Base-by-base conservation (phyloP, 2,329 filamentous ascomycete genomes). In the Fusarium sacchari region DNA sequence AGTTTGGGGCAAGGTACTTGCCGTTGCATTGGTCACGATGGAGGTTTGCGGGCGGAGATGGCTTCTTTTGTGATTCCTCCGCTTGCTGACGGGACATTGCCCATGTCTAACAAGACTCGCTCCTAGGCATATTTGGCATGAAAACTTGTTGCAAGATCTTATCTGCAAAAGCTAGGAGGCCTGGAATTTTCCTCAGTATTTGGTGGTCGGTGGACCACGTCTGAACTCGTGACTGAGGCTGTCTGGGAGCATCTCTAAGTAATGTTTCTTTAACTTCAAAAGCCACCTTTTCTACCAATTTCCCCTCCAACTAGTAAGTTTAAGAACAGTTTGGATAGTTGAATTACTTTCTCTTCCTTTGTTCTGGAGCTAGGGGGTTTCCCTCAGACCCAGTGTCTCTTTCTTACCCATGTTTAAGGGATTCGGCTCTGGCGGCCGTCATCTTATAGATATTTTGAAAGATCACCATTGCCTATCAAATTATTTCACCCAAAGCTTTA, bases 311-410 rank as follows among this genome's bases (percentile, higher is more conserved):
- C 49, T 36, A 6, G 5, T 7, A 12, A 9, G 8, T 7, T 0
- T 3, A 14, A 7, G 8, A 20, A 3, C 12, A 14, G 6, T 8
- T 5, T 6, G 5, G 24, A 14, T 13, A 0, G 3, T 2, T 24
- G 13, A 3, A 3, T 14, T 1, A 11, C 13, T 6, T 20, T 50
- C 3, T 34, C 20, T 3, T 50, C 17, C 13, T 10, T 15, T 6
- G 7, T 12, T 18, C 22, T 32, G 4, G 11, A 5, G 3, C 10
- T 14, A 6, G 3, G 12, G 6, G 24, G 30, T 12, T 14, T 20
- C 17, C 10, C 17, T 34, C 0, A 11, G 6, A 9, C 12, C 30
- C 17, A 4, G 20, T 4, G 9, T 28, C 34, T 22, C 18, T 26
- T 17, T 17, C 18, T 22, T 10, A 26, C 49, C n/a, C 13, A n/a